These are phyloP conservation scores for Termitomyces sp. DNA, from an alignment of 768 basidiomycete genomes.

Conservation along the genomic window DNA sequence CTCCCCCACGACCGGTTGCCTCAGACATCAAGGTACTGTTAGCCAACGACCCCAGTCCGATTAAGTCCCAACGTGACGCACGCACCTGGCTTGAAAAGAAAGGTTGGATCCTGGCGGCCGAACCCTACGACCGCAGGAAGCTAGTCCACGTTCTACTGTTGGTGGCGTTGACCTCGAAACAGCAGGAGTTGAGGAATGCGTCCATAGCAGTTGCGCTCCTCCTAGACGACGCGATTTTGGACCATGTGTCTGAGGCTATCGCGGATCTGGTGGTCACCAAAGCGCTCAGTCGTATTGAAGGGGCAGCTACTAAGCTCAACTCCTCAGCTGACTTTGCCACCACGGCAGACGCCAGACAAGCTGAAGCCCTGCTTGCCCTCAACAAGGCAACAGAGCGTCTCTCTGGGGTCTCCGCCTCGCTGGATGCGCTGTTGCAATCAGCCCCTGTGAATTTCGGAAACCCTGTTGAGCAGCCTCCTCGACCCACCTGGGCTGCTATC, in stretches of 20 bases:
- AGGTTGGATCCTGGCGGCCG: too few species aligned
- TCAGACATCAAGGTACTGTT: background rate
- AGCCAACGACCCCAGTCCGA: background rate
- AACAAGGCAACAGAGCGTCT: background rate
- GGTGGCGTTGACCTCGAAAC: background rate
- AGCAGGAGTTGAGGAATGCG: too few species aligned
- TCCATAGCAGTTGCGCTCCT: background rate
- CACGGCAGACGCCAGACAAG: background rate
- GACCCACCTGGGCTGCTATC: background rate
- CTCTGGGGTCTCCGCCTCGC: background rate
- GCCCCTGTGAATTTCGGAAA: background rate
- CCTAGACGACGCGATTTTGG: background rate
- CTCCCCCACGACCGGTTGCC: background rate
- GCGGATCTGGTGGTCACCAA: background rate
- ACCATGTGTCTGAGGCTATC: background rate
- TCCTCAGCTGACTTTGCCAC: background rate
- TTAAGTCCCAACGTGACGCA: background rate
- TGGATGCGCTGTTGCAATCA: background rate
- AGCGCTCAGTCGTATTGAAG: background rate
- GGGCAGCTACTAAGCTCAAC: background rate
- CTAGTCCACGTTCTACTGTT: background rate
- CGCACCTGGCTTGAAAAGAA: too few species aligned
- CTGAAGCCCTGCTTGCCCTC: background rate
- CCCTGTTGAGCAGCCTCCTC: background rate
- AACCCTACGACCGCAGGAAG: too few species aligned